A percentile compares a stretch with the other conserved stretches of the same genome.
phyloP scores from a whole-genome alignment of 345 rosid genomes.

The Excoecaria cochinchinensis region DNA sequence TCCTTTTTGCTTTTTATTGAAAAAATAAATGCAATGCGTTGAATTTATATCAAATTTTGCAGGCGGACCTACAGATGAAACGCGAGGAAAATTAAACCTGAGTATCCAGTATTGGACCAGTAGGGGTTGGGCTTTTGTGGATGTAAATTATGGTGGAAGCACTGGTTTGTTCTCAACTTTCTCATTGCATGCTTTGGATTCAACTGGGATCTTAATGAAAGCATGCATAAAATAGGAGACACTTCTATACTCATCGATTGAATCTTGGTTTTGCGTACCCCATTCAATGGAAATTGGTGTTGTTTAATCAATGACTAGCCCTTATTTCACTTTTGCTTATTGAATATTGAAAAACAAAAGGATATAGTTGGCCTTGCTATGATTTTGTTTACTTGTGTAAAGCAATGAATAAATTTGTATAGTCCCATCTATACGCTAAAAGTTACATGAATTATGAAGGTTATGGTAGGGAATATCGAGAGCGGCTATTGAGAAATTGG shows the following conservation, averaged over 20 bases:
- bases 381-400: background rate
- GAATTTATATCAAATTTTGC: constrained; percentile 20
- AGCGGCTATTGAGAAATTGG: constrained; percentile 71
- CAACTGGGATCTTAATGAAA: background rate
- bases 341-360: background rate
- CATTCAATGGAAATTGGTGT: background rate
- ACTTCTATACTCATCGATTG: background rate
- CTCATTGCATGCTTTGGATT: background rate
- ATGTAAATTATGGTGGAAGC: constrained; percentile 99
- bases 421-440: constrained; percentile 9
- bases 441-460: constrained; percentile 42
- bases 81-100: constrained; percentile 67
- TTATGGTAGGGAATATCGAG: constrained; percentile 92
- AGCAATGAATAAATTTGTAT: background rate
- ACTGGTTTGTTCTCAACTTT: constrained; percentile 61
- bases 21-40: constrained; percentile 2
- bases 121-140: constrained; percentile 97
- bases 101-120: constrained; percentile 95
- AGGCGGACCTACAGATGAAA: constrained; percentile 95
- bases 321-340: background rate
- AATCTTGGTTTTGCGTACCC: background rate
- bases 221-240: background rate
- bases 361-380: background rate
- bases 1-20: background rate
- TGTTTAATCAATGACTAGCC: background rate